Evolutionary conservation across 805 yeast genomes (phyloP).

Genomic region (Wickerhamiella azymoides): DNA sequence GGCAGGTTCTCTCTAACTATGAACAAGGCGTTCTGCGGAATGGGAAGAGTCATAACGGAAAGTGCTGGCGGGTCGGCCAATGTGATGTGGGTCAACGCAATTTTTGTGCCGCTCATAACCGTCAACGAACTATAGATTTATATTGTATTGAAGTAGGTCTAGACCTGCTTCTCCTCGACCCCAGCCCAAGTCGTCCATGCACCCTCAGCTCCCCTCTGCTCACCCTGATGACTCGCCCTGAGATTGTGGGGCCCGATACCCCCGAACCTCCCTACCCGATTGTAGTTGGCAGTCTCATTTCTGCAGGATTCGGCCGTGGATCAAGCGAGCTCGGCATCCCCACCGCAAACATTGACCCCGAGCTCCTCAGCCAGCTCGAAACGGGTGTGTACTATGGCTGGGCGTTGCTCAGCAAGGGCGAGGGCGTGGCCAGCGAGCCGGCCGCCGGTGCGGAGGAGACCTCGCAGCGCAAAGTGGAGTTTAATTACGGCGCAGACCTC

Average conservation of each 20-base stretch:
- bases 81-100: too few relatives aligned
- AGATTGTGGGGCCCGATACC: constrained; percentile 23
- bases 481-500: constrained; percentile 48
- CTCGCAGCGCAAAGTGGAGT: constrained; percentile 27
- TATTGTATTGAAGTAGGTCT: too few relatives aligned
- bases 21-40: too few relatives aligned
- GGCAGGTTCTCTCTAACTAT: too few relatives aligned
- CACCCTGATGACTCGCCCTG: constrained; percentile 17
- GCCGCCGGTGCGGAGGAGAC: background rate
- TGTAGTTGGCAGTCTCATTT: constrained; percentile 29
- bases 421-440: background rate
- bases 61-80: too few relatives aligned
- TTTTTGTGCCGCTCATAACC: too few relatives aligned
- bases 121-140: too few relatives aligned
- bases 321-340: constrained; percentile 89
- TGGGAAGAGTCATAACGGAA: too few relatives aligned
- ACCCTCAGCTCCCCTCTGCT: background rate
- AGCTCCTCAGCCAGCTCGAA: constrained; percentile 31
- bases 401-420: constrained; percentile 25
- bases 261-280: constrained; percentile 27
- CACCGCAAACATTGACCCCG: constrained; percentile 76
- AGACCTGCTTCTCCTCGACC: too few relatives aligned
- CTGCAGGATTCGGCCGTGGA: constrained; percentile 91
- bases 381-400: constrained; percentile 91
- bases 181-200: too few relatives aligned